Conservation (phyloP, 2,329 filamentous ascomycete genomes). For the Penicillium sp. region DNA sequence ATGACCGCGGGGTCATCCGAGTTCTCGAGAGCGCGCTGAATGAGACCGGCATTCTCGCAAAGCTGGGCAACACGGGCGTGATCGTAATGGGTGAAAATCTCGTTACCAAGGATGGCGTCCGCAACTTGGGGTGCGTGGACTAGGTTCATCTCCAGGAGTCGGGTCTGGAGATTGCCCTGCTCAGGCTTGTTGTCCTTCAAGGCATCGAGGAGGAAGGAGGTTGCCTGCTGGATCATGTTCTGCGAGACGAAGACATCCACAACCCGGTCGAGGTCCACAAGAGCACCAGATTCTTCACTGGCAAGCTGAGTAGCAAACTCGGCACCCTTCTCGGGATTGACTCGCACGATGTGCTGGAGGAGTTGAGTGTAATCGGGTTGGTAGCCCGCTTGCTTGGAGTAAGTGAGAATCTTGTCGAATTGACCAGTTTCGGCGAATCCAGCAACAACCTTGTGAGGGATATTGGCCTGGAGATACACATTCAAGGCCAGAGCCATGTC, state of each 20-base stretch:
- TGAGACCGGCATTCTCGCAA: conserved; percentile 88
- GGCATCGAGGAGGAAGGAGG: conserved; percentile 94
- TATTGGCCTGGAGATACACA: conserved; percentile 88
- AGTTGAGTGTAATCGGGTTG: conserved; percentile 93
- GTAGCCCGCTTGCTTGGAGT: conserved; percentile 80
- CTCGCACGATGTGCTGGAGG: conserved; percentile 85
- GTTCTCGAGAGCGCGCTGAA: conserved; percentile 85
- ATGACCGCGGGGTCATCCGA: conserved; percentile 87
- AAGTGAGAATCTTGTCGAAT: conserved; percentile 94
- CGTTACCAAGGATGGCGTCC: conserved; percentile 94
- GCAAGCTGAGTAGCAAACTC: conserved; percentile 93
- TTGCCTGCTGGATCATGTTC: conserved; percentile 95
- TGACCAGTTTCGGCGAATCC: conserved; percentile 93
- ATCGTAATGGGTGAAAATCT: conserved; percentile 98
- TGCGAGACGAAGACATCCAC: conserved; percentile 98
- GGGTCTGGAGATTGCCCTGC: conserved; percentile 89
- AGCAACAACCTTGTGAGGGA: conserved; percentile 90
- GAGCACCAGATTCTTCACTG: conserved; percentile 80
- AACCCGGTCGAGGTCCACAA: conserved; percentile 90
- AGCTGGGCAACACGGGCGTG: conserved; percentile 82
- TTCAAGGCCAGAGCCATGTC: conserved; percentile 83
- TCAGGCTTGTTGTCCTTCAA: conserved; percentile 93
- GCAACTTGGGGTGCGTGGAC: conserved; percentile 96
- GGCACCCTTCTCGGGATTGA: conserved; percentile 88
- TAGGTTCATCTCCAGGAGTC: conserved; percentile 96